Evolutionary conservation across 208 protist species (phyloP).

Genomic region (Trypanosoma caninum): DNA sequence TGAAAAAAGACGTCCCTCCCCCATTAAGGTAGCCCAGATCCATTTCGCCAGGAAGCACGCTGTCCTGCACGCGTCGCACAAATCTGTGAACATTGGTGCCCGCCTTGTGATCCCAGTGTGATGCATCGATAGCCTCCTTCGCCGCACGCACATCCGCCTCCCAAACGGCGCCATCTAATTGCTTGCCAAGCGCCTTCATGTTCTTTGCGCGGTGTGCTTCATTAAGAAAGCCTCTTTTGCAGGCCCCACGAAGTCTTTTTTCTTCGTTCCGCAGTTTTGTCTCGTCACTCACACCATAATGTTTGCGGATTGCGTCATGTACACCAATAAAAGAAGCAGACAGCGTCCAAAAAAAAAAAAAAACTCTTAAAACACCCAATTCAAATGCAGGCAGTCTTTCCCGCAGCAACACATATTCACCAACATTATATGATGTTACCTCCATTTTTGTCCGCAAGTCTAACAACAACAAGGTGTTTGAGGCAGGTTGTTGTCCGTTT

Average conservation of each 20-base stretch:
- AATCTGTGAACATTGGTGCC: constrained; percentile 53
- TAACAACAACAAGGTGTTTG: neutral
- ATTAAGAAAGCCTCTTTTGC: constrained; percentile 47
- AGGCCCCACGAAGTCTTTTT: constrained; percentile 44
- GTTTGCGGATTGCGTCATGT: constrained; percentile 62
- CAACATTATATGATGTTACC: neutral
- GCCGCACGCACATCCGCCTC: constrained; percentile 69
- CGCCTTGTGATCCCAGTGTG: constrained; percentile 64
- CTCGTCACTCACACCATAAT: constrained; percentile 78
- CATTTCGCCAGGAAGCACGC: constrained; percentile 29
- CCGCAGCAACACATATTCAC: constrained; percentile 13
- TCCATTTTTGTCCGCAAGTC: neutral
- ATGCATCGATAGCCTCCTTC: constrained; percentile 78
- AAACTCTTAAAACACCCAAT: constrained; percentile 34
- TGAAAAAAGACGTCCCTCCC: neutral
- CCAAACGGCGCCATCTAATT: constrained; percentile 75
- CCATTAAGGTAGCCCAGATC: constrained; percentile 16
- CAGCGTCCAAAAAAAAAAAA: constrained; percentile 52
- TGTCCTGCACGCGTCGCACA: constrained; percentile 52
- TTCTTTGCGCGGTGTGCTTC: constrained; percentile 64
- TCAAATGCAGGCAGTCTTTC: constrained; percentile 33
- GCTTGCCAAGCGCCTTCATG: constrained; percentile 60
- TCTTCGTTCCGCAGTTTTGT: constrained; percentile 66
- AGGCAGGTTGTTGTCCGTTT: neutral
- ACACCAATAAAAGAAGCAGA: constrained; percentile 47